Evolutionary conservation across 257 asterid genomes (phyloP), one percentile per base, ranked within the genome.

Genomic region (Penstemon davidsonii): DNA sequence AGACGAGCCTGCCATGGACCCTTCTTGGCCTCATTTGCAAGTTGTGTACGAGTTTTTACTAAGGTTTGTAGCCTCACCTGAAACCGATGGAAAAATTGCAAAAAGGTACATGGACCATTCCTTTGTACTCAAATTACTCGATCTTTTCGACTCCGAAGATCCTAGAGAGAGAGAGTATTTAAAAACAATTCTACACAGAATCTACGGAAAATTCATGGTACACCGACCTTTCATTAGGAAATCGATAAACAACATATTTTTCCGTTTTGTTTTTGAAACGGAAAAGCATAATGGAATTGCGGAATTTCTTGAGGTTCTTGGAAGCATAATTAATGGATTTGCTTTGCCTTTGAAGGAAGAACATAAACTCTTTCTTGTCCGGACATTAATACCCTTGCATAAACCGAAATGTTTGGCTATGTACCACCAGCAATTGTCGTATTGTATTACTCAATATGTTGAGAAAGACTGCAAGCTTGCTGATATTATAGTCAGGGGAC

Each of bases 391-490:
- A 50, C 84, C 81, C 4, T 55, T 79, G 67, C 81, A 79, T 60
- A 79, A 79, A 59, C 83, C 83, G 0, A 79, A 75, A 52, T 75
- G 80, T 64, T 47, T 79, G 66, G 83, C 83, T 1, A 79, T 70
- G 80, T 79, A 79, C 65, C 83, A 79, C 40, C 78, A 71, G 9
- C 80, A 75, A 61, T 53, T 79, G 45, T 68, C 76, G 3, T 75
- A 71, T 25, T 79, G 80, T 6, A 73, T 75, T 6, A 66, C 75
- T 3, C 80, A 79, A 45, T 79, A 75, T 62, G 80, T 79, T 0
- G 80, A 79, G 70, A 79, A 79, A 71, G 83, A 79, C n/a, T 68
- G 69, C 54, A 75, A 79, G 71, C 78, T 79, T 43, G 80, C 83
- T 51, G 80, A 72, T 67, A 64, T 50, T 12, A 75, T 79, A 38